These are phyloP conservation scores for Gautieria morchelliformis DNA, from an alignment of 768 basidiomycete genomes.

Conservation along the genomic window DNA sequence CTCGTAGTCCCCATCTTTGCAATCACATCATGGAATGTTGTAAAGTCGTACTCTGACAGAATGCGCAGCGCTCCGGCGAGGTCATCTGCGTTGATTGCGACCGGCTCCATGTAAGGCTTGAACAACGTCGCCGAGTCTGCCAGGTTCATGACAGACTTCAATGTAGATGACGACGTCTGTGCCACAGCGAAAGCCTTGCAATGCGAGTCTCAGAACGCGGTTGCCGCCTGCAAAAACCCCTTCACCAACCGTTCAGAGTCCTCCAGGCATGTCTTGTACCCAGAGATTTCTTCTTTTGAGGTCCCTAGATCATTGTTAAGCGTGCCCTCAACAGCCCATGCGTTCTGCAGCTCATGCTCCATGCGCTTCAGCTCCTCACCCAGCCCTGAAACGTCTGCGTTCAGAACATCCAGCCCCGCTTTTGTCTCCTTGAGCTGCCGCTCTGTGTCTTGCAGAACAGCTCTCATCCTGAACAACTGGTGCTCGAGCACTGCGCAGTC, in stretches of 20 bases:
- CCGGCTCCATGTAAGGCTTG: conserved; percentile 49
- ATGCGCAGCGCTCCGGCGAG: conserved; percentile 58
- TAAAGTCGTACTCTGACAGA: conserved; percentile 20
- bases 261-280: conserved; percentile 59
- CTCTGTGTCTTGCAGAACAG: conserved; percentile 48
- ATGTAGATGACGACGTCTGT: conserved; percentile 44
- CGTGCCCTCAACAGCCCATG: conserved; percentile 54
- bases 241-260: conserved; percentile 61
- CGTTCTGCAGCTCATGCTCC: conserved; percentile 61
- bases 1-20: conserved; percentile 76
- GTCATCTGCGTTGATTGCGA: conserved; percentile 72
- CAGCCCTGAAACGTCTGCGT: conserved; percentile 57
- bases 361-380: conserved; percentile 66
- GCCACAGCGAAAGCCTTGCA: conserved; percentile 58
- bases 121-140: conserved; percentile 27
- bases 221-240: conserved; percentile 72
- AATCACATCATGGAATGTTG: conserved; percentile 67
- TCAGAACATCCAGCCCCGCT: conserved; percentile 51
- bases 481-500: conserved; percentile 90
- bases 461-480: conserved; percentile 66
- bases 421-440: conserved; percentile 55
- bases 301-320: conserved; percentile 66
- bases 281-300: conserved; percentile 58
- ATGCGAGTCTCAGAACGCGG: conserved; percentile 69
- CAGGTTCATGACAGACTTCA: conserved; percentile 38